phyloP scores from a whole-genome alignment of 1,284 basidiomycete genomes.

The Apiotrichum veenhuisii region DNA sequence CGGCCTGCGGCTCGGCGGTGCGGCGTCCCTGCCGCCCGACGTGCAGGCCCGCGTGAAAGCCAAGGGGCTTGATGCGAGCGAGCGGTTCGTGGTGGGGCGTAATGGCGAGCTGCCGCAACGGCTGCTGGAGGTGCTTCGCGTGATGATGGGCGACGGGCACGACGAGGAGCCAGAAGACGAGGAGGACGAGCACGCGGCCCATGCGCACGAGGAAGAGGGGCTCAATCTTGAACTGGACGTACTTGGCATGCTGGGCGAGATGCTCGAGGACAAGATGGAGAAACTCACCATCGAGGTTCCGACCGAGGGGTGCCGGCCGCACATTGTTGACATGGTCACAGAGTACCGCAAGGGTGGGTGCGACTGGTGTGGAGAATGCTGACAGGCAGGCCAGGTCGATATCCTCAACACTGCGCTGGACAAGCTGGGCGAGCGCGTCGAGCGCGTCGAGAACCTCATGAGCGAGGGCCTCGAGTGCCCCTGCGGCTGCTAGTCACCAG shows the following conservation, averaged over 20 bases:
- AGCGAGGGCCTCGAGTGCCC: constrained; percentile 38
- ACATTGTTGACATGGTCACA: constrained; percentile 30
- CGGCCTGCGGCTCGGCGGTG: constrained; percentile 69
- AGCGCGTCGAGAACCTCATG: constrained; percentile 32
- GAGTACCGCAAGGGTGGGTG: constrained; percentile 38
- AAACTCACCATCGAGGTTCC: constrained; percentile 52
- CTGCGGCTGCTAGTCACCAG: constrained; percentile 26
- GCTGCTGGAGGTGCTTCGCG: constrained; percentile 58
- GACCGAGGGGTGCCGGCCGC: constrained; percentile 26
- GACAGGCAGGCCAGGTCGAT: constrained; percentile 27
- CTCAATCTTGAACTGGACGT: constrained; percentile 59
- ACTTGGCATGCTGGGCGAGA: constrained; percentile 58
- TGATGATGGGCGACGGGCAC: constrained; percentile 40
- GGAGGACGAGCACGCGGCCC: constrained; percentile 44
- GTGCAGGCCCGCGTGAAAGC: constrained; percentile 21
- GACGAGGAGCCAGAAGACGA: constrained; percentile 57
- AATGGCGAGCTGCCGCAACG: constrained; percentile 57
- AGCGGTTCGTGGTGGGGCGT: constrained; percentile 63
- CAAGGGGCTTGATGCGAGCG: constrained; percentile 31
- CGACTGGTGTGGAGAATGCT: neutral
- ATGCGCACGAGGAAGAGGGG: constrained; percentile 55
- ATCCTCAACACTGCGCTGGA: constrained; percentile 31
- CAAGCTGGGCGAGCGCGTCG: constrained; percentile 30
- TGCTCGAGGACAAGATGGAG: constrained; percentile 59
- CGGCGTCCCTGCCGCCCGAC: constrained; percentile 7